Conservation (phyloP, 1,284 basidiomycete species). For the Malassezia sp. region DNA sequence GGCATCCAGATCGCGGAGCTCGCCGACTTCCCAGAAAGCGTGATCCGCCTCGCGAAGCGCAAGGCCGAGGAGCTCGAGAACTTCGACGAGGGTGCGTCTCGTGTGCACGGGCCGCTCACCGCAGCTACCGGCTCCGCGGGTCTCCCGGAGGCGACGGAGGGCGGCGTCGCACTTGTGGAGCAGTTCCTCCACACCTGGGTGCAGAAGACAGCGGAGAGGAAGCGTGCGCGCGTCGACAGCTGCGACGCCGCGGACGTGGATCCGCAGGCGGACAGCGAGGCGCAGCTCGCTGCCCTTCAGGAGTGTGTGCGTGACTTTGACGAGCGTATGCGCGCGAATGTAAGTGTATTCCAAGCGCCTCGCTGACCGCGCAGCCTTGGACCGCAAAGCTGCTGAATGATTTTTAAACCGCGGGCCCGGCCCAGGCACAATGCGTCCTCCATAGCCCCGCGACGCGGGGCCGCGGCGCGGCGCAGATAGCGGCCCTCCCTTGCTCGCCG, state of each 20-base stretch:
- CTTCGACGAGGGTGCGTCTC: too few relatives aligned
- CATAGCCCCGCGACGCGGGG: too few relatives aligned
- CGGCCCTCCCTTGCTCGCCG: too few relatives aligned
- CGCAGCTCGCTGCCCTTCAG: conserved; percentile 3
- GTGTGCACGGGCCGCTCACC: too few relatives aligned
- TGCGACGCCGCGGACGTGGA: too few relatives aligned
- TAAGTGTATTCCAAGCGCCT: background rate
- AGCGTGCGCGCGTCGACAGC: background rate
- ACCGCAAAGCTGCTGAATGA: conserved; percentile 7
- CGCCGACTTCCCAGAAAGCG: conserved; percentile 87
- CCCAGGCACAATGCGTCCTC: too few relatives aligned
- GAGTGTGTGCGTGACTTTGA: conserved; percentile 11
- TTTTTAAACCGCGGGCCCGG: conserved; percentile 2
- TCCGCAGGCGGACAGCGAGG: background rate
- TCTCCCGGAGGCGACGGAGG: conserved; percentile 4
- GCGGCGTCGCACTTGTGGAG: conserved; percentile 10
- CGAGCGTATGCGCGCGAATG: conserved; percentile 7
- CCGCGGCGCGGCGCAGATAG: too few relatives aligned
- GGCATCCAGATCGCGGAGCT: conserved; percentile 96
- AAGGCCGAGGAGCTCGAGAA: conserved; percentile 94
- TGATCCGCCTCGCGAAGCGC: conserved; percentile 81
- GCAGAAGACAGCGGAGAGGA: background rate
- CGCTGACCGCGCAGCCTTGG: conserved; percentile 9
- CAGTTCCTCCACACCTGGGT: conserved; percentile 10
- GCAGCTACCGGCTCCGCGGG: conserved; percentile 74